phyloP scores from a whole-genome alignment of 192 early-diverging fungal species.

The Ambispora gerdemannii region DNA sequence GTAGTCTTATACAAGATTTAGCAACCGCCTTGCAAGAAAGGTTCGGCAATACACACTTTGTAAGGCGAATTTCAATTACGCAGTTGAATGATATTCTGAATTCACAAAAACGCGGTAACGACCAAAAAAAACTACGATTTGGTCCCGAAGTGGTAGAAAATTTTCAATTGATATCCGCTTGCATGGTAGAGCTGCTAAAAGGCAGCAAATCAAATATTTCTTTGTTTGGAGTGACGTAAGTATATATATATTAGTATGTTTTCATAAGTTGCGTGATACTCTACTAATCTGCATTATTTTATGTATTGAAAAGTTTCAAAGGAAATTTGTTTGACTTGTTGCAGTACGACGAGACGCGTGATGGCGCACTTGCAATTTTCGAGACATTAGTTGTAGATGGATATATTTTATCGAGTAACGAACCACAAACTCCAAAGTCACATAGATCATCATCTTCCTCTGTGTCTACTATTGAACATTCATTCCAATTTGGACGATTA shows the following conservation, averaged over 20 bases:
- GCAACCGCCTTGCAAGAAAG: conserved; percentile 41
- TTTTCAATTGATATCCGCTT: conserved; percentile 51
- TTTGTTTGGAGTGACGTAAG: conserved; percentile 51
- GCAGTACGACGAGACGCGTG: conserved; percentile 52
- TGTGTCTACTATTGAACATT: conserved; percentile 29
- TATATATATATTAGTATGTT: background rate
- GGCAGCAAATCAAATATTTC: conserved; percentile 42
- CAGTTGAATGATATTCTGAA: conserved; percentile 37
- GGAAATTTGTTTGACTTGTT: conserved; percentile 56
- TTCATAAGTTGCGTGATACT: background rate
- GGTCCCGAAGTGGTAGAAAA: conserved; percentile 49
- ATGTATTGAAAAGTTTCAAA: conserved; percentile 34
- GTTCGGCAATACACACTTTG: conserved; percentile 39
- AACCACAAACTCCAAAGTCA: conserved; percentile 26
- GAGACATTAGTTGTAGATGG: conserved; percentile 49
- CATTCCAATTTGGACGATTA: conserved; percentile 52
- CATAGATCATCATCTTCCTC: conserved; percentile 17
- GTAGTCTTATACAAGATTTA: conserved; percentile 52
- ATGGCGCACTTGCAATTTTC: conserved; percentile 47
- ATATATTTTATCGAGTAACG: conserved; percentile 30
- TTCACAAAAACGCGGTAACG: conserved; percentile 22
- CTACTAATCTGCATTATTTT: background rate
- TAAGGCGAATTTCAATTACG: conserved; percentile 38
- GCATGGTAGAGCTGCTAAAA: conserved; percentile 46
- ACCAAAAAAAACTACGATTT: conserved; percentile 36